Base-by-base conservation (phyloP, 1,284 basidiomycete species). In the Volvariella surrecta region DNA sequence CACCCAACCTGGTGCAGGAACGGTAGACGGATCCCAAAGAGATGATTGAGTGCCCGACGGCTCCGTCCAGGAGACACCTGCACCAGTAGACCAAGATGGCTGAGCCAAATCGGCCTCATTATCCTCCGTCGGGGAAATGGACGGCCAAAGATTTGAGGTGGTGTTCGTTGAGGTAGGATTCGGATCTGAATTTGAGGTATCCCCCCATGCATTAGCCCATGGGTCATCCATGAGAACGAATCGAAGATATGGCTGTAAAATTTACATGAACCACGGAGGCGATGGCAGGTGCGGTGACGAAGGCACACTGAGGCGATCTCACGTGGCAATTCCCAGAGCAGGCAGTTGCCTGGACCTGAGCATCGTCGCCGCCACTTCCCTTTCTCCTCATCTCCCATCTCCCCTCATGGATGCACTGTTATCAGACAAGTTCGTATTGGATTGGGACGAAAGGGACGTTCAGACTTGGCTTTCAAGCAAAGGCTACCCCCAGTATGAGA, bases 371-470 rank as follows among this genome's bases (percentile, higher is more conserved):
- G 19, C 17, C 41, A 32, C 30, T 31, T 38, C 17, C 24, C 16
- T 10, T 28, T 22, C 37, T 13, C 42, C n/a, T 18, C 32, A 30
- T 38, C n/a, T 37, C 31, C n/a, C 34, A n/a, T 45, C 39, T 39
- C 34, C 41, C 43, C 32, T 42, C 38, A 64, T 63, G 60, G 56
- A 61, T 44, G 56, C 52, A 43, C 52, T 51, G 34, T 46, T 47
- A 32, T 48, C 50, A 38, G 74, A 73, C 51, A 64, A 65, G 40
- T 71, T 57, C 54, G 77, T 90, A 48, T 54, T 80, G 4, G 79
- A 87, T 48, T 93, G 92, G 89, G 80, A 88, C 58, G 89, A 92
- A 66, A 62, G 71, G 34, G 80, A 83, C 44, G 91, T 95, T 2
- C 80, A 89, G 48, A 62, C 64, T 16, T 92, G 86, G 78, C 64